phyloP scores from a whole-genome alignment of 2,329 filamentous ascomycete genomes.

The Botrytis tulipae region DNA sequence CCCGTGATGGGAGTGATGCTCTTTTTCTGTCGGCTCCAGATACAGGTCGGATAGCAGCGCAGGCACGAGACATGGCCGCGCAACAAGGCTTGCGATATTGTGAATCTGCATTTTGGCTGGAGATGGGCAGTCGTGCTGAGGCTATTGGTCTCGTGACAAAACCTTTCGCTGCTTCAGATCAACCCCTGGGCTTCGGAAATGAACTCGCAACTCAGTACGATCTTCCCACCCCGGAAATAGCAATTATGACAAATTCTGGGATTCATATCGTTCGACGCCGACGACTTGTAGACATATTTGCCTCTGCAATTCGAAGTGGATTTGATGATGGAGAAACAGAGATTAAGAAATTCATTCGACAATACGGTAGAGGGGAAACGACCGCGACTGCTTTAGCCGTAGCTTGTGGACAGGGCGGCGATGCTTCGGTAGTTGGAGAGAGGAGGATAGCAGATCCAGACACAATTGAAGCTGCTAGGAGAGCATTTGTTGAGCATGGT shows the following conservation, averaged over 20 bases:
- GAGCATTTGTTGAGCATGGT: conserved; percentile 88
- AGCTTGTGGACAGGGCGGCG: conserved; percentile 88
- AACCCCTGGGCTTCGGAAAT: conserved; percentile 83
- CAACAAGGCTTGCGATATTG: conserved; percentile 50
- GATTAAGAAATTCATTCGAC: conserved; percentile 76
- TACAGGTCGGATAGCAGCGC: conserved; percentile 74
- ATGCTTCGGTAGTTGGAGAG: conserved; percentile 63
- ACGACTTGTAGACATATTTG: conserved; percentile 88
- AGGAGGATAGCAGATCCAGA: conserved; percentile 75
- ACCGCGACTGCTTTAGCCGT: conserved; percentile 90
- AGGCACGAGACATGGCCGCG: conserved; percentile 41
- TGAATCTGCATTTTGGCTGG: conserved; percentile 79
- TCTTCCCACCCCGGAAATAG: conserved; percentile 75
- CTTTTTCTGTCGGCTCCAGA: conserved; percentile 88
- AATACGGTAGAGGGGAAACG: conserved; percentile 86
- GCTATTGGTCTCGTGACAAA: conserved; percentile 75
- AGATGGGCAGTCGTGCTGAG: conserved; percentile 70
- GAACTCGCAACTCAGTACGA: conserved; percentile 97
- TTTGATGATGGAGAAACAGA: conserved; percentile 81
- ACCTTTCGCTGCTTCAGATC: conserved; percentile 65
- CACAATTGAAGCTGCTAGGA: conserved; percentile 79
- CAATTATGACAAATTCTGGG: conserved; percentile 86
- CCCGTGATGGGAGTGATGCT: conserved; percentile 57
- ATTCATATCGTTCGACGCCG: conserved; percentile 82
- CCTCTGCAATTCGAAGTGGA: conserved; percentile 70